These are phyloP conservation scores for Camillea tinctor DNA, from an alignment of 2,329 filamentous ascomycete genomes.

Conservation along the genomic window DNA sequence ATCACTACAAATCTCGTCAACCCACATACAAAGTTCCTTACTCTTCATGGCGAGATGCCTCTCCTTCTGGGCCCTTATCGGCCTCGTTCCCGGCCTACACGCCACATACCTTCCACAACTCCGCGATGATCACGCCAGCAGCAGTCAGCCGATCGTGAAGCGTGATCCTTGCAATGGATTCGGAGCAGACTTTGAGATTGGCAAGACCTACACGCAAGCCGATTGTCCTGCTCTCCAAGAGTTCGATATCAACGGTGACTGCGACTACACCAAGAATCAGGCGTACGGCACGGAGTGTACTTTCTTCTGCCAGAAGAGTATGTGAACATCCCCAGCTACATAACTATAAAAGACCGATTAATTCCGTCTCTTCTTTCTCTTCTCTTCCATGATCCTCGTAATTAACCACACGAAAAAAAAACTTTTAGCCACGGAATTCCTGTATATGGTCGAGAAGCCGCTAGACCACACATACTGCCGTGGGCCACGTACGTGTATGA, in stretches of 20 bases:
- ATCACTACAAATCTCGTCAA: too few species aligned
- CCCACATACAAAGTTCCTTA: background rate
- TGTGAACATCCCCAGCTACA: background rate
- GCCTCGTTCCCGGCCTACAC: background rate
- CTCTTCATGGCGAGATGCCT: background rate
- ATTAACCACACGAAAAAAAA: background rate
- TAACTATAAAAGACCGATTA: background rate
- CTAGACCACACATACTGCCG: conserved; percentile 12
- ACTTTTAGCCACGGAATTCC: conserved; percentile 5
- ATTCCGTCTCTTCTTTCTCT: background rate
- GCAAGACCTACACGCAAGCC: background rate
- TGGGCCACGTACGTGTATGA: conserved; percentile 6
- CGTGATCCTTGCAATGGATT: conserved; percentile 4
- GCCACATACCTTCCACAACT: background rate
- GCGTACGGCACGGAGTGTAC: conserved; percentile 1
- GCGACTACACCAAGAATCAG: conserved; percentile 7
- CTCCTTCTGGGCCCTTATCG: background rate
- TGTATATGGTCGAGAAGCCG: conserved; percentile 5
- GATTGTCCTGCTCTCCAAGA: background rate
- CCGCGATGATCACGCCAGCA: background rate
- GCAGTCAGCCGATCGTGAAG: background rate
- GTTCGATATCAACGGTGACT: conserved; percentile 4
- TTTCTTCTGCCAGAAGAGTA: conserved; percentile 11
- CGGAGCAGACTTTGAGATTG: background rate
- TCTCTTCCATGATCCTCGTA: background rate